These are phyloP conservation scores for Yamadazyma laniorum DNA, from an alignment of 805 yeast genomes.

Conservation along the genomic window DNA sequence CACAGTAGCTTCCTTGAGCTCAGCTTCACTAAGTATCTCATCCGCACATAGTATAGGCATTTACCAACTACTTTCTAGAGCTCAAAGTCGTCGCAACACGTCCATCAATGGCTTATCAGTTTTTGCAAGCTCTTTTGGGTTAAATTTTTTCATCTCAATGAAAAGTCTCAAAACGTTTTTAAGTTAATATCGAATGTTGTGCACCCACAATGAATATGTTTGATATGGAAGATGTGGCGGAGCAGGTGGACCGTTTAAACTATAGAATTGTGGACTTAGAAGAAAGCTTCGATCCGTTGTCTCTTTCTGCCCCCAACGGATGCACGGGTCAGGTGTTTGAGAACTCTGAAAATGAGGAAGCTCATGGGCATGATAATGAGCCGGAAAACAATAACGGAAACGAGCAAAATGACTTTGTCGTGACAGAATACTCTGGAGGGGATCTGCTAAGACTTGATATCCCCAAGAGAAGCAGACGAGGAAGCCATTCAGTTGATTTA, in stretches of 20 bases:
- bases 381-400: background rate
- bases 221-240: constrained; percentile 17
- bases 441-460: constrained; percentile 3
- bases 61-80: too few relatives aligned
- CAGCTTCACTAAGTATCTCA: too few relatives aligned
- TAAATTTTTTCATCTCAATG: too few relatives aligned
- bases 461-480: constrained; percentile 8
- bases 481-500: constrained; percentile 15
- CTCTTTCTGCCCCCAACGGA: background rate
- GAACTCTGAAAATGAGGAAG: background rate
- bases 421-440: background rate
- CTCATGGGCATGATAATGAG: background rate
- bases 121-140: too few relatives aligned
- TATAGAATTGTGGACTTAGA: constrained; percentile 7
- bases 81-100: too few relatives aligned
- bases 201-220: constrained; percentile 11
- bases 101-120: too few relatives aligned
- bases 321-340: background rate
- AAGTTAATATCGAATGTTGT: too few relatives aligned
- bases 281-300: background rate
- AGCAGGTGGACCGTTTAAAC: constrained; percentile 12
- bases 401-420: constrained; percentile 5
- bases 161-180: constrained; percentile 6
- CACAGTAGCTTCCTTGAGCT: too few relatives aligned
- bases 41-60: too few relatives aligned